phyloP scores from a whole-genome alignment of 768 basidiomycete species.

The Tulasnella sp. region DNA sequence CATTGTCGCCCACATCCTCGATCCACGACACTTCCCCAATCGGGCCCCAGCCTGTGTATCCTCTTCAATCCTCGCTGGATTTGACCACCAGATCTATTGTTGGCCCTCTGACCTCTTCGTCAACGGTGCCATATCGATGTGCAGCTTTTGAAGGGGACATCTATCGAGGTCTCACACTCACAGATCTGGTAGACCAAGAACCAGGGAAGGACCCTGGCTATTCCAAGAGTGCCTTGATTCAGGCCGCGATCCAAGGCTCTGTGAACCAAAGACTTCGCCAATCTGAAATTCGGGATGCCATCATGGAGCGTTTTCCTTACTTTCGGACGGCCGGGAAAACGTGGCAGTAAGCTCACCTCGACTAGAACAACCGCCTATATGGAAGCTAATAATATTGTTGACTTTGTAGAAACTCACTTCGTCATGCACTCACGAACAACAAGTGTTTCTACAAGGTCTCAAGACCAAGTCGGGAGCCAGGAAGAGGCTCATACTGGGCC shows the following conservation, averaged over 20 bases:
- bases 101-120: too few species aligned
- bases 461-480: background rate
- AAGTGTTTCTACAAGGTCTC: constrained; percentile 9
- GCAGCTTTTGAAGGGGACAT: background rate
- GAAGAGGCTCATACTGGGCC: constrained; percentile 8
- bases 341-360: constrained; percentile 5
- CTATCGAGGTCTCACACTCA: constrained; percentile 1
- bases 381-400: too few species aligned
- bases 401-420: constrained; percentile 10
- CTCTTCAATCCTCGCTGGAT: too few species aligned
- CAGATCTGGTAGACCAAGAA: background rate
- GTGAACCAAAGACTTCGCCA: background rate
- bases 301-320: background rate
- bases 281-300: constrained; percentile 2
- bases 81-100: too few species aligned
- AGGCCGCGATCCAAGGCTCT: constrained; percentile 6
- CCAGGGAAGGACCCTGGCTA: constrained; percentile 4
- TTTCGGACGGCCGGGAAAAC: constrained; percentile 3
- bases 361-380: too few species aligned
- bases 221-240: constrained; percentile 1
- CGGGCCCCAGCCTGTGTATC: too few species aligned
- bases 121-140: too few species aligned
- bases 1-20: too few species aligned
- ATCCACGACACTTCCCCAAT: too few species aligned
- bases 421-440: constrained; percentile 5